phyloP scores from a whole-genome alignment of 176 grass and related monocot genomes.

The Triticum turgidum region DNA sequence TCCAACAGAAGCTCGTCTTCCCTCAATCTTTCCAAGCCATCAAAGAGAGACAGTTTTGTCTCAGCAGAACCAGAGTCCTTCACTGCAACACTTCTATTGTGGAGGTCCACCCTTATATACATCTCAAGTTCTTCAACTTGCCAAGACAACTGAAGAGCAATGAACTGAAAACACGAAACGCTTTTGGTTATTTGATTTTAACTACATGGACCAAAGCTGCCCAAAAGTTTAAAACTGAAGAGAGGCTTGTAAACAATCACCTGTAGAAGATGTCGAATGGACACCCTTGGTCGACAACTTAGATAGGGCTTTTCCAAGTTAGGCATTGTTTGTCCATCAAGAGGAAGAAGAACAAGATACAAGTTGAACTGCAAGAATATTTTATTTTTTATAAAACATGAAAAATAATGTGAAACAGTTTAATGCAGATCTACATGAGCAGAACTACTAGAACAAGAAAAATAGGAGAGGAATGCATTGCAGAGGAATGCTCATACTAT shows the following conservation, averaged over 20 bases:
- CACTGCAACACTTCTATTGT: neutral
- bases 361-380: conserved; percentile 49
- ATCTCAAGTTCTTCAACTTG: conserved; percentile 60
- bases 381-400: neutral
- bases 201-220: neutral
- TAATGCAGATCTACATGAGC: neutral
- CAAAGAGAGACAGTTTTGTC: conserved; percentile 5
- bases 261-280: conserved; percentile 52
- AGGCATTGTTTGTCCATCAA: conserved; percentile 46
- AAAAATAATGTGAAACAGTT: conserved; percentile 14
- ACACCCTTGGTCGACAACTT: conserved; percentile 58
- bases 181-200: conserved; percentile 16
- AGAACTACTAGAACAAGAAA: conserved; percentile 4
- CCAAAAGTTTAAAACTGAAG: neutral
- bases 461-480: conserved; percentile 10
- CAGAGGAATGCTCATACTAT: neutral
- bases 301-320: conserved; percentile 65
- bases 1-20: conserved; percentile 53
- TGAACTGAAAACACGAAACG: conserved; percentile 44
- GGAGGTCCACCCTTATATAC: conserved; percentile 38
- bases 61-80: conserved; percentile 17
- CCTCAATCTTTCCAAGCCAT: conserved; percentile 44
- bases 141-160: conserved; percentile 55
- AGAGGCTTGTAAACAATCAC: conserved; percentile 42
- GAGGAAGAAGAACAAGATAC: conserved; percentile 54